Base-by-base conservation (phyloP, 1,284 basidiomycete genomes). In the Hemileia vastatrix region DNA sequence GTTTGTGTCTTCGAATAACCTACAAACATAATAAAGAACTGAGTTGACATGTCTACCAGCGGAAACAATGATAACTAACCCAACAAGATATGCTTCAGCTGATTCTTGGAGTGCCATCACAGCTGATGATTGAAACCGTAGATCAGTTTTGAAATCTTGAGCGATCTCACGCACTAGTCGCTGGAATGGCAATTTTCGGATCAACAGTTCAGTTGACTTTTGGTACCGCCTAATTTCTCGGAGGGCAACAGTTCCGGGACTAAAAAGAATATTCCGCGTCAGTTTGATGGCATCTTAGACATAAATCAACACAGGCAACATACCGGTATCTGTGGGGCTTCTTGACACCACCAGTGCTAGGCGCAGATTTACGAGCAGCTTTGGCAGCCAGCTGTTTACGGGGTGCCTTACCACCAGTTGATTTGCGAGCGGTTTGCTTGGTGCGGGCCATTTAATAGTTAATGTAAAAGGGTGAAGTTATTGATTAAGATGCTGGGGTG, bases 31-130 rank as follows among this genome's bases (percentile, higher is more conserved):
- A 36, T 24, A 5, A 31, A 36, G n/a, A 11, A 11, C 2, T 4
- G 48, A 27, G 1, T 18, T 50, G 40, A 47, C 31, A n/a, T n/a
- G n/a, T n/a, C n/a, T n/a, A n/a, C n/a, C n/a, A n/a, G n/a, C n/a
- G n/a, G n/a, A n/a, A n/a, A n/a, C n/a, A n/a, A 80, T 3, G 11
- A 6, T 9, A 19, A 47, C 54, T 51, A 21, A 57, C 24, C 69
- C 70, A 68, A 79, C 79, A 49, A 79, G 77, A 78, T 82, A 81
- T 27, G 80, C 82, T 78, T 88, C 86, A 33, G 84, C 81, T 1
- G 87, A 85, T 77, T 88, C 85, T 77, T 87, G 87, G 65, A 88
- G 80, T 4, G 85, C 85, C 79, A 81, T 80, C 60, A 88, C 84
- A 70, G 83, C 86, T 63, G 83, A 86, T 32, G 83, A 86, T 78